Base-by-base conservation (phyloP, 2,329 filamentous ascomycete genomes). In the Scedosporium boydii region DNA sequence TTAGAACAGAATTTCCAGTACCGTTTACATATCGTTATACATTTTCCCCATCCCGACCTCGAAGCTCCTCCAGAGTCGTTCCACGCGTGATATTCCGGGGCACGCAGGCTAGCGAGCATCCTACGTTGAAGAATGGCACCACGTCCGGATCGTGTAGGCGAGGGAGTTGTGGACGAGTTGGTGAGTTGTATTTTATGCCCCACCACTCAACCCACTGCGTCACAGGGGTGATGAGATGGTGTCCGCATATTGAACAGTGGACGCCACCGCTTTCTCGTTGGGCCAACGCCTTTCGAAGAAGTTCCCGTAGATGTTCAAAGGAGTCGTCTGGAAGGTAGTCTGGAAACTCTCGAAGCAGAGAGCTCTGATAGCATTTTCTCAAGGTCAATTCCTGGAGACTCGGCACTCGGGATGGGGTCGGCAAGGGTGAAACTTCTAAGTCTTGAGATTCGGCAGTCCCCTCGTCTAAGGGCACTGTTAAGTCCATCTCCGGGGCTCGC, bases 181-280 rank as follows among this genome's bases (percentile, higher is more conserved):
- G 21, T 27, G 23, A 48, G 59, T 18, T 38, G 44, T 61, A 41
- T 29, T 61, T 61, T 48, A 61, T 42, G 27, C 59, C 76, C 70
- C 81, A 84, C 82, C 85, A 88, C 68, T 88, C 86, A 6, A 88
- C 72, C 85, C 86, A 88, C 67, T 85, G 78, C 0, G 80, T 75
- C 3, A 78, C 71, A 2, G 85, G 81, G 23, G 82, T 73, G 6
- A 85, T 73, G 3, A 82, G 77, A 7, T 70, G 68, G 29, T 78
- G 77, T 26, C 71, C 67, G 67, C 86, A 88, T 0, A 77, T 73
- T 1, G 81, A 80, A 67, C 86, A 88, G 2, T 68, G 68, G 29
- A 79, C 67, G 1, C 80, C 80, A 4, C 84, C 84, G 0, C 71
- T 72, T 44, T 81, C 75, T 44, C 77, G 77, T 64, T 80, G 76